A percentile compares a stretch with the other conserved stretches of the same genome.
Conservation (phyloP, 768 basidiomycete genomes). For the Serendipita sp. region DNA sequence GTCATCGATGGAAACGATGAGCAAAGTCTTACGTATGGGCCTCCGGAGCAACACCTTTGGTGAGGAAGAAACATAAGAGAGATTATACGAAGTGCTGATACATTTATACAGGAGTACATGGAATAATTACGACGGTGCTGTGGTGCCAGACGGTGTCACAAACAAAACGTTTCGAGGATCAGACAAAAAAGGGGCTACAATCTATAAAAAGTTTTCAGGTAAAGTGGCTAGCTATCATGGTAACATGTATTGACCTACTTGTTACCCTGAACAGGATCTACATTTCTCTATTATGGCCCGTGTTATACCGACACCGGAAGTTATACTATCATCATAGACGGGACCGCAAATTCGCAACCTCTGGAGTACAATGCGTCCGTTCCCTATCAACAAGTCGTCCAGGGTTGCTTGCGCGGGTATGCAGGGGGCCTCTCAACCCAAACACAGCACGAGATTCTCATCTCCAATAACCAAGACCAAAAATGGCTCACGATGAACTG, state of each 20-base stretch:
- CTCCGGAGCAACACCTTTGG: not conserved
- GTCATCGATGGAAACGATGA: not conserved
- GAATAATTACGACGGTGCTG: not conserved
- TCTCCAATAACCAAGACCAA: not conserved
- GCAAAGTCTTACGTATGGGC: not conserved
- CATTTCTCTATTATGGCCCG: not conserved
- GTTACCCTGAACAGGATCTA: not conserved
- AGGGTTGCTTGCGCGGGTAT: not conserved
- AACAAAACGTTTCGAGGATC: not conserved
- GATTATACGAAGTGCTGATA: too few relatives aligned
- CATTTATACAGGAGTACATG: not conserved
- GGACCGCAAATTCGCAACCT: not conserved
- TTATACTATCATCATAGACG: not conserved
- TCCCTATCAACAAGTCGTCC: not conserved
- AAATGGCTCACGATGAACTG: not conserved
- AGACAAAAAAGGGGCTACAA: not conserved
- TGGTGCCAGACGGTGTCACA: not conserved
- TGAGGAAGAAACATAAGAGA: not conserved
- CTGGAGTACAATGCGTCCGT: not conserved
- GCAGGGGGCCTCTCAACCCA: not conserved
- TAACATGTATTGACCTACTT: too few relatives aligned
- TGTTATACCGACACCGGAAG: not conserved
- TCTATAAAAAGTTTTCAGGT: not conserved
- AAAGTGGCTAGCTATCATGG: too few relatives aligned
- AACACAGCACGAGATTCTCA: not conserved